phyloP scores from a whole-genome alignment of 495 filamentous ascomycete genomes.

The Hyaloscypha finlandica region DNA sequence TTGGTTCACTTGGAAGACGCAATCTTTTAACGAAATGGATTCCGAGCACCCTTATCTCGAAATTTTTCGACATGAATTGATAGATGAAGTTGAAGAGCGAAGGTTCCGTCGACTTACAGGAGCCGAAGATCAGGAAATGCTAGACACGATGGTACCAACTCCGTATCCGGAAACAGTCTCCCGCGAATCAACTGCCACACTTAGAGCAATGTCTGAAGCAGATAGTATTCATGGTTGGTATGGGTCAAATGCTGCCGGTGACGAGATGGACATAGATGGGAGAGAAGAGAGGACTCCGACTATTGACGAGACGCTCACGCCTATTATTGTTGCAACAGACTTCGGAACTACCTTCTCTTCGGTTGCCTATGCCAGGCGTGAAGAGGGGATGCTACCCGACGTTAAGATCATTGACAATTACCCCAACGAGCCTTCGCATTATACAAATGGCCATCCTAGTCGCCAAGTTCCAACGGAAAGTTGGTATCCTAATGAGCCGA shows the following conservation, averaged over 20 bases:
- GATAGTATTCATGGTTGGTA: background rate
- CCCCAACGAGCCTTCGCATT: conserved; percentile 12
- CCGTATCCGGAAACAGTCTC: background rate
- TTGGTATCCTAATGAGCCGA: conserved; percentile 16
- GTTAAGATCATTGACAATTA: conserved; percentile 15
- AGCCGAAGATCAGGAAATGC: conserved; percentile 12
- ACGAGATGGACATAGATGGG: conserved; percentile 14
- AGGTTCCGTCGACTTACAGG: background rate
- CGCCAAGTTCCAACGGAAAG: conserved; percentile 17
- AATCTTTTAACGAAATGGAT: background rate
- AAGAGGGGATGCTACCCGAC: background rate
- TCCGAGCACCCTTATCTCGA: background rate
- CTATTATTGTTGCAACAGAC: conserved; percentile 17
- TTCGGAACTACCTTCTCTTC: conserved; percentile 24
- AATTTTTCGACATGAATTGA: conserved; percentile 3
- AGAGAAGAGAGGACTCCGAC: background rate
- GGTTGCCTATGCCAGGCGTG: conserved; percentile 7
- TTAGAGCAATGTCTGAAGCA: conserved; percentile 5
- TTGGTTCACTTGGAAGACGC: background rate
- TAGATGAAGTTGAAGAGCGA: background rate
- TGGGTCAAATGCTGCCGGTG: background rate
- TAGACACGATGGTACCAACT: conserved; percentile 1
- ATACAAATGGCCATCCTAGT: background rate
- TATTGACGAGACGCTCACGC: background rate
- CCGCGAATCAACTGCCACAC: conserved; percentile 2